Evolutionary conservation across 495 filamentous ascomycete genomes (phyloP), one percentile per base, ranked within the genome.

Genomic region (Neurospora sp.): DNA sequence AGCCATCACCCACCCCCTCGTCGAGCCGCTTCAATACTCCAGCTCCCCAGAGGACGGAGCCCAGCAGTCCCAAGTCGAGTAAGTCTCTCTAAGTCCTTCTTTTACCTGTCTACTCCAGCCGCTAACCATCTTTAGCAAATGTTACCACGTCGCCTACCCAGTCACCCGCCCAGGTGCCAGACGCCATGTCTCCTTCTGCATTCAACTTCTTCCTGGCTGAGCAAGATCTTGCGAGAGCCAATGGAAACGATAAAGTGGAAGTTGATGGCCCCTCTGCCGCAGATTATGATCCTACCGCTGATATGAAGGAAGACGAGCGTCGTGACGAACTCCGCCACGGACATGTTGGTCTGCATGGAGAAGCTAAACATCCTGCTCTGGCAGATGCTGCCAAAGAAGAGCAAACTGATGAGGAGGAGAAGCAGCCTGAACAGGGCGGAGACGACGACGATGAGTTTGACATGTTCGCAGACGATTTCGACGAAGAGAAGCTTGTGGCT

Each of bases 401-500:
- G 69, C 54, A 76, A 71, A 72, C 80, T 79, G 69, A 75, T 75
- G 71, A 75, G 54, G 70, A 86, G 79, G 70, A 86, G 79, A 72
- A 76, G 77, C 27, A 31, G 5, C 80, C 23, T 75, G 77, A 77
- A 73, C 81, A 75, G 77, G 86, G 71, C 70, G 88, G 89, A 72
- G 88, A 83, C 42, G 84, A 86, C 18, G 85, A 88, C 42, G 88
- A 89, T 62, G 89, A 93, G 14, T 94, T 94, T 81, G 96, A 99
- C 80, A 99, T 98, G 95, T 98, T 98, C 81, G 93, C 93, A 20
- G 93, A 96, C 54, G 92, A 94, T 71, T 92, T 93, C 73, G 92
- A 92, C 71, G 92, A 96, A 73, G 92, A 96, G 79, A 94, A 96
- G 86, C 96, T 96, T 82, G 93, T 90, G 8, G 90, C 82, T 14